Conservation (phyloP, 176 grass and related monocot species). For the Ensete glaucum region DNA sequence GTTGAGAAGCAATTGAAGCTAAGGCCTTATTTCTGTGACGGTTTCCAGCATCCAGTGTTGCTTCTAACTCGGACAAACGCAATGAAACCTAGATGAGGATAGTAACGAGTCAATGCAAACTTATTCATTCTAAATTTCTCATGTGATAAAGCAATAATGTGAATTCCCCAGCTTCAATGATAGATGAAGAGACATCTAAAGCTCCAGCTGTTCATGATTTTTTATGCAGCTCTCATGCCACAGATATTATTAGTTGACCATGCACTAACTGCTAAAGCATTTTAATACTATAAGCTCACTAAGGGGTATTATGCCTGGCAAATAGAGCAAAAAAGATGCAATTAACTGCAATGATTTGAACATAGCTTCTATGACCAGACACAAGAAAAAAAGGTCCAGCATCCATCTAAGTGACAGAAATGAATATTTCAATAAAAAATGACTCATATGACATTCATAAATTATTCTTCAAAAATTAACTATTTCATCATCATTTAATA, state of each 20-base stretch:
- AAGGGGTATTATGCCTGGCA: neutral
- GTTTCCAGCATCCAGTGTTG: constrained; percentile 88
- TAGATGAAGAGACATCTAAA: neutral
- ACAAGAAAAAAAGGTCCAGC: neutral
- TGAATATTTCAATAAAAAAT: no score
- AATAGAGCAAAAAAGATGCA: neutral
- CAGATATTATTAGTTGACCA: no score
- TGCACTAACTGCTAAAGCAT: no score
- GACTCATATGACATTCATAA: no score
- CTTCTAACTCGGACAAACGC: constrained; percentile 82
- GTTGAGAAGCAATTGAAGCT: constrained; percentile 71
- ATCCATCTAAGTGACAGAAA: no score
- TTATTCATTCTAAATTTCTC: neutral
- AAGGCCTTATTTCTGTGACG: constrained; percentile 96
- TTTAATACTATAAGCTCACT: no score
- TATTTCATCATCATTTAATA: no score
- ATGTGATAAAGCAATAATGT: neutral
- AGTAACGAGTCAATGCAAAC: neutral
- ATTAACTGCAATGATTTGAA: neutral
- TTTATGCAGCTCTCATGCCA: neutral
- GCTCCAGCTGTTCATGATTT: neutral
- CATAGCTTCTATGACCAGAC: neutral
- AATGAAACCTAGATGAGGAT: constrained; percentile 56
- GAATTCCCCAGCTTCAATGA: neutral
- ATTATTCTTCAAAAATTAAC: no score